A percentile compares a stretch with the other conserved stretches of the same genome.
phyloP scores from a whole-genome alignment of 148 eudicot species.

The Fagopyrum esculentum region DNA sequence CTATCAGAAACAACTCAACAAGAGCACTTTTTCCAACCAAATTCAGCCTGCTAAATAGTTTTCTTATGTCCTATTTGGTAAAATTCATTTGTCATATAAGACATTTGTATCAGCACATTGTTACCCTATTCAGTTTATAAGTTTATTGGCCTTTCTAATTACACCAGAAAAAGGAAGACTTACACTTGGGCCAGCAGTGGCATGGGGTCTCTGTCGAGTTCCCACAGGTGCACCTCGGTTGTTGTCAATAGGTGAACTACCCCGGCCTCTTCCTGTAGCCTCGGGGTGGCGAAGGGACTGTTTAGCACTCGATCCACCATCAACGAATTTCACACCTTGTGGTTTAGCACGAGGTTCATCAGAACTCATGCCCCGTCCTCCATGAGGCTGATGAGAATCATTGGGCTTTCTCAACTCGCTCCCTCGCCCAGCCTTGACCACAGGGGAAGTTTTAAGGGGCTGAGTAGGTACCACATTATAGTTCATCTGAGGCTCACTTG shows the following conservation, averaged over 20 bases:
- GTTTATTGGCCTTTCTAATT: too few species aligned
- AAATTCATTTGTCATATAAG: background rate
- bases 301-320: background rate
- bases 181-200: conserved; percentile 10
- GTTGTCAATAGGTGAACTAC: background rate
- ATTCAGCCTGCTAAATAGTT: too few species aligned
- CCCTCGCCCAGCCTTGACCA: background rate
- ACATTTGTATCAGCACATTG: background rate
- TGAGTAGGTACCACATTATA: background rate
- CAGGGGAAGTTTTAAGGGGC: background rate
- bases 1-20: too few species aligned
- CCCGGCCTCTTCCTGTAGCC: background rate
- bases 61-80: too few species aligned
- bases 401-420: background rate
- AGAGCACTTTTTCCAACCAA: background rate
- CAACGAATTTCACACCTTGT: background rate
- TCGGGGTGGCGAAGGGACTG: background rate
- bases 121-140: too few species aligned
- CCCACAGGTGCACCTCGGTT: background rate
- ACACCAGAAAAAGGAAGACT: background rate
- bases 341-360: background rate
- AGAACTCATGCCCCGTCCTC: background rate
- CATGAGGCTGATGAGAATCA: background rate
- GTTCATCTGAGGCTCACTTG: conserved; percentile 11
- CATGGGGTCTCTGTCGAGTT: background rate